These are phyloP conservation scores for Puccinia hordei DNA, from an alignment of 1,284 basidiomycete genomes.

Conservation along the genomic window DNA sequence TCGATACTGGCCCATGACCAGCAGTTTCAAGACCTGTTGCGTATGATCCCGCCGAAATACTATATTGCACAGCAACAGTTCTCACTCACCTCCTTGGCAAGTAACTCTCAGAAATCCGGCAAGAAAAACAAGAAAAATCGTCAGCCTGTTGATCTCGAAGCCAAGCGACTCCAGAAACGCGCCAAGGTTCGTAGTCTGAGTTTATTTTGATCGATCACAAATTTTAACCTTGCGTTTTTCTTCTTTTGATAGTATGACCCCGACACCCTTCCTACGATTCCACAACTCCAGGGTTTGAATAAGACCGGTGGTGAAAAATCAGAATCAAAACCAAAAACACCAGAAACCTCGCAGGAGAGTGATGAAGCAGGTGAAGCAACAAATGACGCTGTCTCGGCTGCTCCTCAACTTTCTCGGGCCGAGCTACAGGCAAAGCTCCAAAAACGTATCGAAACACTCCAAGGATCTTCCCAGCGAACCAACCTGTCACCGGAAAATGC, in stretches of 20 bases:
- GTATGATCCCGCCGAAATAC: constrained; percentile 44
- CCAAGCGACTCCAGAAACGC: constrained; percentile 44
- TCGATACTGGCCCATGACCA: constrained; percentile 31
- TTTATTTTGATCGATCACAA: background rate
- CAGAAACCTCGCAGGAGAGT: background rate
- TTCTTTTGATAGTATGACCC: constrained; percentile 28
- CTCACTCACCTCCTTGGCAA: background rate
- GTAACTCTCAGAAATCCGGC: constrained; percentile 13
- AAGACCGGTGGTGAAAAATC: background rate
- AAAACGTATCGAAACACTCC: constrained; percentile 30
- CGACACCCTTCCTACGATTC: constrained; percentile 32
- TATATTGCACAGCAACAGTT: constrained; percentile 23
- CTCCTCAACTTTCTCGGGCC: constrained; percentile 37
- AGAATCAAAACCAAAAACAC: background rate
- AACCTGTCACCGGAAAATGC: constrained; percentile 1
- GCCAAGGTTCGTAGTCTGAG: constrained; percentile 22
- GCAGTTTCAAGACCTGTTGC: constrained; percentile 37
- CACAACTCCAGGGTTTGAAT: constrained; percentile 46
- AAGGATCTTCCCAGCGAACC: constrained; percentile 16
- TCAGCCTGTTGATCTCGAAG: constrained; percentile 2
- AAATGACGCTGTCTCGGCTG: background rate
- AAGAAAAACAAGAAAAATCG: constrained; percentile 22
- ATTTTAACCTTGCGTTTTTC: background rate
- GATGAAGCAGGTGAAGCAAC: background rate
- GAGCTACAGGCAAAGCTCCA: constrained; percentile 46